These are phyloP conservation scores for Schizosaccharomyces lindneri DNA, from an alignment of 805 yeast species.

Conservation along the genomic window DNA sequence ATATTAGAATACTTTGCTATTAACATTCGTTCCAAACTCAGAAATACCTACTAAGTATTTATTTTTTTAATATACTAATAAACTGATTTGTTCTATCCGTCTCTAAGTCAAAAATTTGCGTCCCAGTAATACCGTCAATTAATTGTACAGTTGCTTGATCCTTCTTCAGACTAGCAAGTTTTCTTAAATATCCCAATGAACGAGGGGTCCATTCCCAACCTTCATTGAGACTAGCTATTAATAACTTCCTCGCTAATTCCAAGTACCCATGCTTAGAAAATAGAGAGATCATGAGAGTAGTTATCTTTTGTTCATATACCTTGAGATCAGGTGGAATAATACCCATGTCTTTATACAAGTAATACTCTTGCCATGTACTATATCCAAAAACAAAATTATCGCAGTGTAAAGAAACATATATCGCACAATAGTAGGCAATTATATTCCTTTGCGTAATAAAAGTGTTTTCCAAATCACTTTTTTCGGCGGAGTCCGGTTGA, in stretches of 20 bases:
- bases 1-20: no score
- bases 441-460: not conserved
- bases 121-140: not conserved
- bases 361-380: not conserved
- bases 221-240: not conserved
- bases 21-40: no score
- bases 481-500: no score
- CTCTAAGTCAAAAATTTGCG: not conserved
- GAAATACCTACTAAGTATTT: not conserved
- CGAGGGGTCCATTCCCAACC: not conserved
- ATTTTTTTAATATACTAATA: not conserved
- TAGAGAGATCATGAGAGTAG: not conserved
- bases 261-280: not conserved
- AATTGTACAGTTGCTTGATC: not conserved
- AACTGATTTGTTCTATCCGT: not conserved
- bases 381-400: not conserved
- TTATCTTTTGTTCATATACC: not conserved
- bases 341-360: not conserved
- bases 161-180: not conserved
- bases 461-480: no score
- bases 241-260: not conserved
- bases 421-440: not conserved
- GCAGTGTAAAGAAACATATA: not conserved
- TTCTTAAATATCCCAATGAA: not conserved
- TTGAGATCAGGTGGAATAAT: not conserved